Conservation (phyloP, 768 basidiomycete genomes). For the Vararia minispora region DNA sequence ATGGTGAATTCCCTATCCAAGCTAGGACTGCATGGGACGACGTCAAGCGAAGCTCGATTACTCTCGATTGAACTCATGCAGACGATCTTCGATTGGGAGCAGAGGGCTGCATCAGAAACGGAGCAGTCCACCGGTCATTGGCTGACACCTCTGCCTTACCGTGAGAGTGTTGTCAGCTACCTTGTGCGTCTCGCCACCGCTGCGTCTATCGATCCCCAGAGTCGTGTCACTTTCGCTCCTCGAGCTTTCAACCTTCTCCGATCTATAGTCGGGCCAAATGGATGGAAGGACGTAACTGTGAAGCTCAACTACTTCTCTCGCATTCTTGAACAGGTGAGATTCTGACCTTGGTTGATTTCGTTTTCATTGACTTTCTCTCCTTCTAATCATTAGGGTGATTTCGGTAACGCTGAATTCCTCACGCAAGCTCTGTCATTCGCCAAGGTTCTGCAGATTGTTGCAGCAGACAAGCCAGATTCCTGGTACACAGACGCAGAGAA, state of each 20-base stretch:
- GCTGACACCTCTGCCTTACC: slow-evolving; percentile 67
- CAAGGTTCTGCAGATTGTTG: slow-evolving; percentile 80
- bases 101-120: slow-evolving; percentile 29
- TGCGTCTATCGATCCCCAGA: slow-evolving; percentile 42
- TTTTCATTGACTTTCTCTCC: neutral
- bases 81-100: slow-evolving; percentile 91
- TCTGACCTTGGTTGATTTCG: neutral
- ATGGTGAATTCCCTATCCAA: slow-evolving; percentile 86
- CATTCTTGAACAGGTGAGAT: slow-evolving; percentile 65
- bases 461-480: slow-evolving; percentile 67
- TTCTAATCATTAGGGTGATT: slow-evolving; percentile 51
- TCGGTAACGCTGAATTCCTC: slow-evolving; percentile 53
- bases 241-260: slow-evolving; percentile 60
- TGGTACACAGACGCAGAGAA: slow-evolving; percentile 66
- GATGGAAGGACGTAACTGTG: slow-evolving; percentile 87
- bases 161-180: slow-evolving; percentile 91
- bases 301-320: slow-evolving; percentile 86
- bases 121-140: slow-evolving; percentile 26
- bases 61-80: slow-evolving; percentile 87
- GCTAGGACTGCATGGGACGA: slow-evolving; percentile 65
- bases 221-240: slow-evolving; percentile 36
- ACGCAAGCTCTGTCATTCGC: slow-evolving; percentile 68
- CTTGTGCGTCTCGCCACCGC: slow-evolving; percentile 83
- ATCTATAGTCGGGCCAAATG: slow-evolving; percentile 67
- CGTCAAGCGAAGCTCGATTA: slow-evolving; percentile 70